These are phyloP conservation scores for Pinus taeda DNA, from an alignment of 75 land plant species.

Conservation along the genomic window DNA sequence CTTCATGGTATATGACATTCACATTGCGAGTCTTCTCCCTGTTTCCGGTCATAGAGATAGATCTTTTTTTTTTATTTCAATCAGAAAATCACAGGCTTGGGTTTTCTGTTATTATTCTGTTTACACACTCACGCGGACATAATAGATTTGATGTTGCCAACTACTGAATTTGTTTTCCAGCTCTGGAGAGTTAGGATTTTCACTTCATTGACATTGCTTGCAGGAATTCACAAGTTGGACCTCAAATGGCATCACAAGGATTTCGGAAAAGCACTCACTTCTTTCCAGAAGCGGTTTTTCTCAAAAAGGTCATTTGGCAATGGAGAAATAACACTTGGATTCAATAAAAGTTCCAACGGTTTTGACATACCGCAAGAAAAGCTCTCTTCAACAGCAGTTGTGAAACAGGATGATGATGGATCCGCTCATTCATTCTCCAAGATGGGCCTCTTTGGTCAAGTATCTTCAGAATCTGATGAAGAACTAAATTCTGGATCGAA, in stretches of 20 bases:
- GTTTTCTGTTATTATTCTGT: not conserved
- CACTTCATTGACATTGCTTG: not conserved
- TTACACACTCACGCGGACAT: not conserved
- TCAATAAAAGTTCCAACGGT: conserved; percentile 5
- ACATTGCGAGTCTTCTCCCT: not conserved
- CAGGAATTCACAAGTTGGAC: conserved; percentile 11
- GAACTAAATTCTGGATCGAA: not conserved
- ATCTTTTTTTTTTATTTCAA: not conserved
- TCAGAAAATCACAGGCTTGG: not conserved
- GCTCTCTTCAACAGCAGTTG: conserved; percentile 22
- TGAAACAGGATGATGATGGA: conserved; percentile 9
- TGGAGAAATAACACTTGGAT: not conserved
- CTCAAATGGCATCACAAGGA: conserved; percentile 7
- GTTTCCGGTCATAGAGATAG: not conserved
- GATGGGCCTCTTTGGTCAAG: not conserved
- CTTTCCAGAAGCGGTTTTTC: conserved; percentile 13
- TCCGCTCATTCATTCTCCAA: conserved; percentile 4
- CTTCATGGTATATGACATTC: not conserved
- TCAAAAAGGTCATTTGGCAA: conserved; percentile 3
- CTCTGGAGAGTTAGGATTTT: not conserved
- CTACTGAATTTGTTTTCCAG: not conserved
- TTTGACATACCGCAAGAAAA: not conserved
- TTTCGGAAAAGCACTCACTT: not conserved
- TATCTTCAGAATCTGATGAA: conserved; percentile 3
- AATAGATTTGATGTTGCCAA: not conserved